A percentile compares a stretch with the other conserved stretches of the same genome.
Evolutionary conservation across 805 yeast genomes (phyloP).

Genomic region (Suhomyces prunicola): DNA sequence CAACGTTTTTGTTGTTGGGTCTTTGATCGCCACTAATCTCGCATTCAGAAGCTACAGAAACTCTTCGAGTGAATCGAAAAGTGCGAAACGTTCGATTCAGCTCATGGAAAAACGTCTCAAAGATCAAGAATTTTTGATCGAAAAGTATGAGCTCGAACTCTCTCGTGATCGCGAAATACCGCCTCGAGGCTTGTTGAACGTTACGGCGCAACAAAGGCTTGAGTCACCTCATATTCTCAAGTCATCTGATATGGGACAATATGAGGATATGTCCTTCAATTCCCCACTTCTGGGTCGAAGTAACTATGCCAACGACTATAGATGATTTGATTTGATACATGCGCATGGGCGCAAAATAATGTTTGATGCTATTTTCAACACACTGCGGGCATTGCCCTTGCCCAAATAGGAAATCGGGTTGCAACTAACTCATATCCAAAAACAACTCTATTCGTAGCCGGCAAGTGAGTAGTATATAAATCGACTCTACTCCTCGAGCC

Average conservation of each 20-base stretch:
- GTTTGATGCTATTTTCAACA: constrained; percentile 1
- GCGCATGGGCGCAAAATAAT: constrained; percentile 3
- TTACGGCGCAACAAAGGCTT: not conserved
- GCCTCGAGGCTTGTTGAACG: not conserved
- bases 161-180: not conserved
- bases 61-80: constrained; percentile 6
- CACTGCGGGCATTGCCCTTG: constrained; percentile 4
- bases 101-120: not conserved
- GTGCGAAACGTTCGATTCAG: not conserved
- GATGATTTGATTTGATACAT: not conserved
- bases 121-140: constrained; percentile 4
- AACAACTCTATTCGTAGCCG: not conserved
- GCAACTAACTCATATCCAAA: not conserved
- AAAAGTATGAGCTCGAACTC: not conserved
- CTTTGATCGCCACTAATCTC: constrained; percentile 49
- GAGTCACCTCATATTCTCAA: not conserved
- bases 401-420: constrained; percentile 8
- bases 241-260: not conserved
- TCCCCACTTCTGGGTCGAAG: not conserved
- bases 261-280: not conserved
- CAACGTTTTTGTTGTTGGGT: constrained; percentile 45
- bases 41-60: constrained; percentile 41
- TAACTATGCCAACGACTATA: not conserved
- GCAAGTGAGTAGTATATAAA: not conserved
- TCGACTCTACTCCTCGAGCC: not conserved